Conservation (phyloP, 768 basidiomycete species). For the Termitomyces titanicus region DNA sequence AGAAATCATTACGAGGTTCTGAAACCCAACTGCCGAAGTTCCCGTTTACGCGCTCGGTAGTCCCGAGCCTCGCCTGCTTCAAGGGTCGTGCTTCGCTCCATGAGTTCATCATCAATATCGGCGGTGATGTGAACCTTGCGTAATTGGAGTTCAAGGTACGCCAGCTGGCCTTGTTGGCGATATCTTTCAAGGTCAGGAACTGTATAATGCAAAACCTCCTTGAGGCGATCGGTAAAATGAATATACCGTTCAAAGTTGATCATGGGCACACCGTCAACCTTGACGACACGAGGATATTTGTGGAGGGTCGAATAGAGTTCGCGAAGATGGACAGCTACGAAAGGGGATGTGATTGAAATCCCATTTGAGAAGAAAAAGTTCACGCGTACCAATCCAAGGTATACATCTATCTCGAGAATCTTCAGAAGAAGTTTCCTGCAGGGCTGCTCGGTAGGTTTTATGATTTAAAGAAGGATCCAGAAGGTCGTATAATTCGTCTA, state of each 20-base stretch:
- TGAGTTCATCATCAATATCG: slow-evolving; percentile 28
- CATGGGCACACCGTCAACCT: slow-evolving; percentile 28
- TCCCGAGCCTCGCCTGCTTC: slow-evolving; percentile 26
- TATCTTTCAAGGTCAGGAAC: slow-evolving; percentile 17
- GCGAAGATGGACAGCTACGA: not conserved
- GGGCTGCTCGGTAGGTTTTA: not conserved
- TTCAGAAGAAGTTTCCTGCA: not conserved
- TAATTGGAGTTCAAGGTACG: not conserved
- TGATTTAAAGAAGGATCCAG: not conserved
- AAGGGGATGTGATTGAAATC: not conserved
- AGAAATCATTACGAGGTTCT: not conserved
- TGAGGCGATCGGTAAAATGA: slow-evolving; percentile 33
- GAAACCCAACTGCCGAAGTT: slow-evolving; percentile 23
- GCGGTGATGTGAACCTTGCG: not conserved
- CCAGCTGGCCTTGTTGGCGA: not conserved
- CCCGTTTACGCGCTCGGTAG: slow-evolving; percentile 15
- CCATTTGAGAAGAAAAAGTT: not conserved
- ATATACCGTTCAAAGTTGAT: slow-evolving; percentile 42
- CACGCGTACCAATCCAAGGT: not conserved
- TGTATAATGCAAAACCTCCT: slow-evolving; percentile 26
- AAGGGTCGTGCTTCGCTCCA: slow-evolving; percentile 27
- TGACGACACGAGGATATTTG: slow-evolving; percentile 23
- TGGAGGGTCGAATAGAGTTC: slow-evolving; percentile 18
- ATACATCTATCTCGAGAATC: not conserved
- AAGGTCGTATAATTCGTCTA: not conserved